Conservation (phyloP, 495 filamentous ascomycete species). For the Aspergillus olivimuriae region DNA sequence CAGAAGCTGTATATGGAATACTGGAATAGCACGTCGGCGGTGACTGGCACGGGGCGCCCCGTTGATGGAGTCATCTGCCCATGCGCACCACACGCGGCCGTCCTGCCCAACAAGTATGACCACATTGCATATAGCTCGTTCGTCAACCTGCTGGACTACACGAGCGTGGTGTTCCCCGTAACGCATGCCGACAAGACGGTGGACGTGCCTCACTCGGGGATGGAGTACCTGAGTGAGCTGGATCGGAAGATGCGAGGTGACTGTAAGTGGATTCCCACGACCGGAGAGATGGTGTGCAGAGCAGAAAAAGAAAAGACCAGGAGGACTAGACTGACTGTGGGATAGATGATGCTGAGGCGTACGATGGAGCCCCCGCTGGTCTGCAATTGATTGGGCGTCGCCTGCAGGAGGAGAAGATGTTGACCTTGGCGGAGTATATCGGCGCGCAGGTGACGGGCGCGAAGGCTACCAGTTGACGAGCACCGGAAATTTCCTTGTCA, state of each 20-base stretch:
- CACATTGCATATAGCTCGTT: slow-evolving; percentile 47
- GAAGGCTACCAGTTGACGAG: not conserved
- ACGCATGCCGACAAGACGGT: slow-evolving; percentile 47
- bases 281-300: not conserved
- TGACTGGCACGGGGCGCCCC: slow-evolving; percentile 51
- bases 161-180: slow-evolving; percentile 51
- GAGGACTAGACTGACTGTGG: not conserved
- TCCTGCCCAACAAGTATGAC: slow-evolving; percentile 39
- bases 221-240: slow-evolving; percentile 30
- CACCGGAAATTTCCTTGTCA: not conserved
- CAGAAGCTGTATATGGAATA: slow-evolving; percentile 64
- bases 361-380: slow-evolving; percentile 49
- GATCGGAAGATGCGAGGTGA: slow-evolving; percentile 39
- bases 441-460: slow-evolving; percentile 7
- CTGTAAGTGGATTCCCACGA: slow-evolving; percentile 40
- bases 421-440: slow-evolving; percentile 36
- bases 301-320: too few relatives aligned
- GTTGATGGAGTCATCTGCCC: slow-evolving; percentile 49
- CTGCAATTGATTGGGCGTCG: slow-evolving; percentile 47
- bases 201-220: slow-evolving; percentile 35
- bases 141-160: slow-evolving; percentile 55
- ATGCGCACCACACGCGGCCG: slow-evolving; percentile 39
- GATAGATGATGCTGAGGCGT: slow-evolving; percentile 46
- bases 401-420: slow-evolving; percentile 49
- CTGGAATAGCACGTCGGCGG: slow-evolving; percentile 54